These are phyloP conservation scores for Hygrophorus russula DNA, from an alignment of 768 basidiomycete genomes.

Conservation along the genomic window DNA sequence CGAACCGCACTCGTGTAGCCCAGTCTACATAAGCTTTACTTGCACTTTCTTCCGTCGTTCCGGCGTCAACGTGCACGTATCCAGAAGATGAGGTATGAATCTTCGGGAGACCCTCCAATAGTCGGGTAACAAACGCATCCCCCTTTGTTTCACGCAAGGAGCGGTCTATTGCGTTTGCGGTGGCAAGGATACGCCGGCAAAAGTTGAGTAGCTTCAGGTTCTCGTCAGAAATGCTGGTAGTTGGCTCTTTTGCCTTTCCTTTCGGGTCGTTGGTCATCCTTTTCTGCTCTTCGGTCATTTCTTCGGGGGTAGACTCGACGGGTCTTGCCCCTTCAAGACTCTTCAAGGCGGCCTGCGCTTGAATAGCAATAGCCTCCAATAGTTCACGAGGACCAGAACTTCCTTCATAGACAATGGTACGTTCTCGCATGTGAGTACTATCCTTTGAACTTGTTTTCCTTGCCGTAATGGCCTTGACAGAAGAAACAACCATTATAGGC, in stretches of 20 bases:
- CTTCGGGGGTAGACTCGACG: constrained; percentile 35
- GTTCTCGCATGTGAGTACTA: constrained; percentile 55
- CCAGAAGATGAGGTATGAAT: constrained; percentile 41
- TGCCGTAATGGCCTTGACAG: constrained; percentile 51
- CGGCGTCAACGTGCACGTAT: constrained; percentile 34
- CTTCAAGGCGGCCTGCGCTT: constrained; percentile 87
- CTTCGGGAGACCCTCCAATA: constrained; percentile 68
- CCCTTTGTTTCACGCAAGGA: constrained; percentile 87
- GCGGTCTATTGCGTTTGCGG: constrained; percentile 77
- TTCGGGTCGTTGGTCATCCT: constrained; percentile 63
- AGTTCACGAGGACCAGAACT: constrained; percentile 85
- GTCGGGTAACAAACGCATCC: constrained; percentile 68
- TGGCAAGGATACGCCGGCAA: constrained; percentile 76
- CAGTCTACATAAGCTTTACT: constrained; percentile 71
- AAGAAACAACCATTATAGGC: constrained; percentile 84
- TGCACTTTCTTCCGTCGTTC: constrained; percentile 54
- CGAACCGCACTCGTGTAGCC: constrained; percentile 75
- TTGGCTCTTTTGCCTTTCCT: constrained; percentile 53
- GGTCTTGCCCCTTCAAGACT: constrained; percentile 61
- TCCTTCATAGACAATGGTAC: constrained; percentile 82
- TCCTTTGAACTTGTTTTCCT: constrained; percentile 35
- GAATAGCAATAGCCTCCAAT: constrained; percentile 83
- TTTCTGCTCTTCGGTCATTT: constrained; percentile 85
- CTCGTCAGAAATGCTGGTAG: constrained; percentile 47
- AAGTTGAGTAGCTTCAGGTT: constrained; percentile 70